Conservation (phyloP, 257 asterid species). For the Primulina eburnea region DNA sequence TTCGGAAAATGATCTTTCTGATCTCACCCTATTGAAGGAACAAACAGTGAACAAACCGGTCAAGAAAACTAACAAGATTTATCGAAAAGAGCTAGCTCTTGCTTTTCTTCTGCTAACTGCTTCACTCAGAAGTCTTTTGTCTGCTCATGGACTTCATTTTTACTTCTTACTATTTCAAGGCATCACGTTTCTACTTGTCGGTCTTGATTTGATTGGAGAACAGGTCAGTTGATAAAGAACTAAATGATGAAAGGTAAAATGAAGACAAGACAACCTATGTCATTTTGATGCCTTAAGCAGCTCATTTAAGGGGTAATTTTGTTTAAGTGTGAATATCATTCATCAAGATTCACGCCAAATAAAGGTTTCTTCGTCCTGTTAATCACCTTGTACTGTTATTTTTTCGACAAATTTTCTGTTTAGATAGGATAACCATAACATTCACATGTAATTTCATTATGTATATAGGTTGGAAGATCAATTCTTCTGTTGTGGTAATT, state of each 20-base stretch:
- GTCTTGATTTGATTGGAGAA: slow-evolving; percentile 71
- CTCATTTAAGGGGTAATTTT: background rate
- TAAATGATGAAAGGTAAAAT: background rate
- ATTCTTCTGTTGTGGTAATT: slow-evolving; percentile 1
- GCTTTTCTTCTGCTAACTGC: slow-evolving; percentile 65
- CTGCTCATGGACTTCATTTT: slow-evolving; percentile 75
- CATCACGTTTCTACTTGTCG: slow-evolving; percentile 59
- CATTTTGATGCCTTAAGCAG: background rate
- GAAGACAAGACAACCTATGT: background rate
- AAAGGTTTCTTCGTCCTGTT: slow-evolving; percentile 11
- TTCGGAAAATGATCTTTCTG: slow-evolving; percentile 42
- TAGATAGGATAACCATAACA: slow-evolving; percentile 35
- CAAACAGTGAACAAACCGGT: slow-evolving; percentile 21
- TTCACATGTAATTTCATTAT: slow-evolving; percentile 22
- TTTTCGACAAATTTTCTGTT: background rate
- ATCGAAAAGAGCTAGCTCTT: slow-evolving; percentile 66
- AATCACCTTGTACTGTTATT: slow-evolving; percentile 15
- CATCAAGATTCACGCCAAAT: slow-evolving; percentile 17
- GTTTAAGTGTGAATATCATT: slow-evolving; percentile 23
- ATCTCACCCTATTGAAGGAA: slow-evolving; percentile 30
- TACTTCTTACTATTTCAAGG: slow-evolving; percentile 84
- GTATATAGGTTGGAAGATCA: slow-evolving; percentile 5
- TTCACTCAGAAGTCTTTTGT: slow-evolving; percentile 59
- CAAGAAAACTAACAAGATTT: slow-evolving; percentile 62
- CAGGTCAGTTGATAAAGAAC: slow-evolving; percentile 39